phyloP scores from a whole-genome alignment of 192 early-diverging fungal species.

The Lobosporangium transversale region DNA sequence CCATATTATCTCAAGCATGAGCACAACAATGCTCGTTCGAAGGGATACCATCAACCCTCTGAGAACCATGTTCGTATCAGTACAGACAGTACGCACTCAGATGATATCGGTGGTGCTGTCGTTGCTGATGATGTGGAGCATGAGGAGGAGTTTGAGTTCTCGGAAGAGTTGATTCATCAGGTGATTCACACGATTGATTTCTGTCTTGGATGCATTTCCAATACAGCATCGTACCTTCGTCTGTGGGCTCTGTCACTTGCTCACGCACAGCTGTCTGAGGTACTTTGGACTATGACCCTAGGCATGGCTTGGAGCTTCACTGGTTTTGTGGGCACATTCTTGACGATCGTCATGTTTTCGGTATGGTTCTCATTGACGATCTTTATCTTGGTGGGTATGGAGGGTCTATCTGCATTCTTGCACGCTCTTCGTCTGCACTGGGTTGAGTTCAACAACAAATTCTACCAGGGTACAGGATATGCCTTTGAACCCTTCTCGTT shows the following conservation, averaged over 20 bases:
- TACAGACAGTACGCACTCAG: slow-evolving; percentile 53
- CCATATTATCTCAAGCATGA: slow-evolving; percentile 87
- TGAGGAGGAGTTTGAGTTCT: slow-evolving; percentile 88
- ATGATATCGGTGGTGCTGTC: slow-evolving; percentile 58
- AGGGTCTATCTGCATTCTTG: slow-evolving; percentile 93
- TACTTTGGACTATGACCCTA: slow-evolving; percentile 96
- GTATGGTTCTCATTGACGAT: slow-evolving; percentile 94
- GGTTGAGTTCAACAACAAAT: slow-evolving; percentile 99
- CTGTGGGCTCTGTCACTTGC: slow-evolving; percentile 99
- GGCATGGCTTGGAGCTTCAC: slow-evolving; percentile 61
- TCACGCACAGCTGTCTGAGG: slow-evolving; percentile 97
- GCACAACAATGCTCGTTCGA: slow-evolving; percentile 76
- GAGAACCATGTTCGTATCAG: slow-evolving; percentile 58
- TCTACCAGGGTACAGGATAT: slow-evolving; percentile 89
- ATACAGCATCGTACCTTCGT: slow-evolving; percentile 98
- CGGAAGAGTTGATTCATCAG: slow-evolving; percentile 97
- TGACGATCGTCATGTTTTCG: slow-evolving; percentile 80
- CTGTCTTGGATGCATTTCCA: slow-evolving; percentile 95
- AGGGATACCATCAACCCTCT: slow-evolving; percentile 77
- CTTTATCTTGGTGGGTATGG: slow-evolving; percentile 86
- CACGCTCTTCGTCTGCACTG: slow-evolving; percentile 97
- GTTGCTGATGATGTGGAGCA: slow-evolving; percentile 75
- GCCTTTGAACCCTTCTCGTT: slow-evolving; percentile 95
- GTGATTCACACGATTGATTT: slow-evolving; percentile 99
- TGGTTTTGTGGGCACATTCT: slow-evolving; percentile 69